These are phyloP conservation scores for Colletotrichum tofieldiae DNA, from an alignment of 2,329 filamentous ascomycete species.

Conservation along the genomic window DNA sequence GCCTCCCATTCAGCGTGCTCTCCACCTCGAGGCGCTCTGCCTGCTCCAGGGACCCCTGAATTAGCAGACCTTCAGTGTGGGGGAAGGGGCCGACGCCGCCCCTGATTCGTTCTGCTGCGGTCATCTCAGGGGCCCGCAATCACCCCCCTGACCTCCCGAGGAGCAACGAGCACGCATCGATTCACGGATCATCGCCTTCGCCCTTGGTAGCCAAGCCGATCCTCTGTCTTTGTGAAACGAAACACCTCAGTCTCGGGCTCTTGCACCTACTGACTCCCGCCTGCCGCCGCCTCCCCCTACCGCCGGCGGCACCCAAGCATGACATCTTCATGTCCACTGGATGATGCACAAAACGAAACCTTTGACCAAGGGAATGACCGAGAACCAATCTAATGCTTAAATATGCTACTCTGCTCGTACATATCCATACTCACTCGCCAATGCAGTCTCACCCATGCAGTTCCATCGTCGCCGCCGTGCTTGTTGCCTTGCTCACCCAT, in stretches of 20 bases:
- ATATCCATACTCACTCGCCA: slow-evolving; percentile 27
- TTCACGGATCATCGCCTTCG: slow-evolving; percentile 15
- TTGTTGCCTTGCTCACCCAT: slow-evolving; percentile 27
- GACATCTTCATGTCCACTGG: slow-evolving; percentile 11
- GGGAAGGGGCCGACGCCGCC: slow-evolving; percentile 13
- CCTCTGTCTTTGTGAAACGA: slow-evolving; percentile 36
- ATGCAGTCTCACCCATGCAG: slow-evolving; percentile 18
- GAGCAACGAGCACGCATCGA: slow-evolving; percentile 26
- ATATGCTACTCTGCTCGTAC: slow-evolving; percentile 42
- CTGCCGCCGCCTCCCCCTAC: slow-evolving; percentile 4
- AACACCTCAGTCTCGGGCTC: slow-evolving; percentile 27
- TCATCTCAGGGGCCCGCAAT: slow-evolving; percentile 14
- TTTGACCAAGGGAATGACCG: neutral
- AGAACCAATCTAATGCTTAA: slow-evolving; percentile 42
- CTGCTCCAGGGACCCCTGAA: slow-evolving; percentile 37
- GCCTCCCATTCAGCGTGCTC: slow-evolving; percentile 25
- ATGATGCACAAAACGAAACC: slow-evolving; percentile 14
- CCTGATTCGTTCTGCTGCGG: slow-evolving; percentile 29
- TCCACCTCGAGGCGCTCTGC: slow-evolving; percentile 36
- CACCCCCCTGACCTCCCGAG: slow-evolving; percentile 27
- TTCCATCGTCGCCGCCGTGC: slow-evolving; percentile 1
- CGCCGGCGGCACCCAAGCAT: slow-evolving; percentile 9
- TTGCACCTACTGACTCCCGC: slow-evolving; percentile 7
- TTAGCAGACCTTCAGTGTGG: slow-evolving; percentile 11
- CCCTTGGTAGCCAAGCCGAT: slow-evolving; percentile 34